Base-by-base conservation (phyloP, 1,284 basidiomycete genomes). In the Lignosus rhinocerotis region DNA sequence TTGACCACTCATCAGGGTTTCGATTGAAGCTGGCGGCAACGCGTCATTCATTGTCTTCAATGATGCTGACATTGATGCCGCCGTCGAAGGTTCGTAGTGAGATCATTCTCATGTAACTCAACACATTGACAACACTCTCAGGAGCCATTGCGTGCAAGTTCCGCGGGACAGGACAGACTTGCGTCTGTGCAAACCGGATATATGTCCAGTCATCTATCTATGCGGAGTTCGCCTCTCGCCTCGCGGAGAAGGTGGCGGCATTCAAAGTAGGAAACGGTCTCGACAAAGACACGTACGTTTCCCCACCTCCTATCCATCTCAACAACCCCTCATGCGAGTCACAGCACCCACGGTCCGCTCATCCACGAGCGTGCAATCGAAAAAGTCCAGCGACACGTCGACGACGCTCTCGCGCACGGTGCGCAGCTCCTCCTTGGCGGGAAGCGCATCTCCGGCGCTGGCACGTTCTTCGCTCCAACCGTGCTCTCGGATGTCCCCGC, bases 41-140 rank as follows among this genome's bases (percentile, higher is more conserved):
- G 85, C 93, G 0, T 91, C 95, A 0, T 96, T 96, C 75, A 96
- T 97, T 65, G 94, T 99, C 8, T 99, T 99, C 71, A 92, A 95
- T 61, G 97, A 99, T 69, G 96, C 96, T 0, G 90, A 99, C 71
- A 83, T 99, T 53, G 92, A 95, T 60, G 88, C 90, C 53, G 97
- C 97, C 30, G 93, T 99, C n/a, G 88, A 90, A 62, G 86, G 89
- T 87, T 59, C 32, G 70, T 64, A 25, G 25, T 25, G 25, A 25
- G 36, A 32, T 19, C 10, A 25, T 2, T 25, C 51, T 12, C 25
- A 32, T 25, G 19, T 43, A 7, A 5, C 42, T 16, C 12, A 14
- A 10, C 9, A 17, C 44, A 33, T 31, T 61, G 3, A 56, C 44
- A 11, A 33, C 6, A 25, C 11, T 14, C 34, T 31, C 62, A 91